phyloP scores from a whole-genome alignment of 495 filamentous ascomycete species.

The Trichocladium antarcticum region DNA sequence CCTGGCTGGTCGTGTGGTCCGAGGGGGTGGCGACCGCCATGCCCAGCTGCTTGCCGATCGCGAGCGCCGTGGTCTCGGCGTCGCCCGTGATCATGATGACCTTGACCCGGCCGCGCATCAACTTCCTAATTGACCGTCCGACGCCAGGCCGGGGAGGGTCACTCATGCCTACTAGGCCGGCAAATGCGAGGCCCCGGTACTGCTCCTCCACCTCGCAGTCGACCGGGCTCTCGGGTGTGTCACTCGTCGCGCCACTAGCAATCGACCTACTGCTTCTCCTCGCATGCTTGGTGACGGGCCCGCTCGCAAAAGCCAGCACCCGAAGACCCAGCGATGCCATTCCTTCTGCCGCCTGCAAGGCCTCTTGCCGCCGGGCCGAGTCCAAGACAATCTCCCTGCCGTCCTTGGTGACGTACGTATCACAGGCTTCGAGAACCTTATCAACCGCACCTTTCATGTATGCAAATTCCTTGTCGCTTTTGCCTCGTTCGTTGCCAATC shows the following conservation, averaged over 20 bases:
- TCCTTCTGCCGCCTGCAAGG: conserved; percentile 68
- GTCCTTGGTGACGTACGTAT: conserved; percentile 79
- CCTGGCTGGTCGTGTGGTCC: conserved; percentile 33
- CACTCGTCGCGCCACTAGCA: conserved; percentile 20
- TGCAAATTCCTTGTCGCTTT: conserved; percentile 53
- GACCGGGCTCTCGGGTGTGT: conserved; percentile 31
- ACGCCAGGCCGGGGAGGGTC: conserved; percentile 88
- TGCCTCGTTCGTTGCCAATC: conserved; percentile 50
- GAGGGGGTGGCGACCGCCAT: conserved; percentile 56
- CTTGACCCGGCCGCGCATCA: conserved; percentile 89
- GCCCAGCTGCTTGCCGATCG: conserved; percentile 83
- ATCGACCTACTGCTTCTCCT: not conserved
- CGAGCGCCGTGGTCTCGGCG: conserved; percentile 83
- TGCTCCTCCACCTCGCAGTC: conserved; percentile 51
- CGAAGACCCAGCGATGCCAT: conserved; percentile 89
- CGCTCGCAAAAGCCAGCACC: conserved; percentile 86
- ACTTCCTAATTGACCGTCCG: conserved; percentile 72
- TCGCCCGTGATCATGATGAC: conserved; percentile 99
- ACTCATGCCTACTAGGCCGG: conserved; percentile 91
- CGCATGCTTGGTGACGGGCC: conserved; percentile 35
- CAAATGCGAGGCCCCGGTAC: conserved; percentile 77
- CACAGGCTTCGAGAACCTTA: conserved; percentile 71
- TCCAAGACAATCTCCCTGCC: conserved; percentile 83
- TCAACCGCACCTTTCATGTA: conserved; percentile 96
- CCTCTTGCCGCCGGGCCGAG: conserved; percentile 58